Base-by-base conservation (phyloP, 2,329 filamentous ascomycete species). In the Trichoderma lentiforme region DNA sequence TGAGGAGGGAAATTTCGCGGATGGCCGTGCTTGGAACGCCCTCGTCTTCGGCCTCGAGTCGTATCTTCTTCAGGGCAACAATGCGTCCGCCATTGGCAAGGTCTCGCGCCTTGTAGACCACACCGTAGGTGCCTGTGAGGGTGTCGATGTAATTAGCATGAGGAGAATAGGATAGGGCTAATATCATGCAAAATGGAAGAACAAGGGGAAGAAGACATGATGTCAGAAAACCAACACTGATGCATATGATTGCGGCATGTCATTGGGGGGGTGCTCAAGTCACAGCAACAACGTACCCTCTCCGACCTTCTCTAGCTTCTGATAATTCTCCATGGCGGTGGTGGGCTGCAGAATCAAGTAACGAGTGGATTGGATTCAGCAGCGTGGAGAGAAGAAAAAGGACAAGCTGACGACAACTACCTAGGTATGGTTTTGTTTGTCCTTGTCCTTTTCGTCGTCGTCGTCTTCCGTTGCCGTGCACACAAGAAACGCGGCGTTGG, bases 241-340 rank as follows among this genome's bases (percentile, higher is more conserved):
- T 69, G 39, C 8, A 60, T 3, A 61, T n/a, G 36, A 14, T 34
- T 26, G 30, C 2, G 24, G 26, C 56, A 69, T 47, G 36, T 28
- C 18, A 61, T 26, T 30, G 24, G 36, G 32, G 24, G 24, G 62
- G 39, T 30, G 39, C 39, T 8, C 1, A 28, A 24, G 39, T 60
- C 58, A 74, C 28, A 47, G 71, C 24, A 39, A 8, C 58, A 63
- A 78, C 88, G 78, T 84, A 96, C 94, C 94, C 89, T 97, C 94
- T 83, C 94, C 94, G 79, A 97, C 94, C 87, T 97, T 97, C 86
- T 97, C 94, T 79, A 97, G 89, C 85, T 97, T 97, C 84, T 97
- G 93, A 83, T 97, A 97, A 84, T 97, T 97, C 83, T 97, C 94
- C 94, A 97, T 97, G 76, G 73, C 75, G 70, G 71, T 47, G 71